Base-by-base conservation (phyloP, 768 basidiomycete species). In the Suillus tomentosus region DNA sequence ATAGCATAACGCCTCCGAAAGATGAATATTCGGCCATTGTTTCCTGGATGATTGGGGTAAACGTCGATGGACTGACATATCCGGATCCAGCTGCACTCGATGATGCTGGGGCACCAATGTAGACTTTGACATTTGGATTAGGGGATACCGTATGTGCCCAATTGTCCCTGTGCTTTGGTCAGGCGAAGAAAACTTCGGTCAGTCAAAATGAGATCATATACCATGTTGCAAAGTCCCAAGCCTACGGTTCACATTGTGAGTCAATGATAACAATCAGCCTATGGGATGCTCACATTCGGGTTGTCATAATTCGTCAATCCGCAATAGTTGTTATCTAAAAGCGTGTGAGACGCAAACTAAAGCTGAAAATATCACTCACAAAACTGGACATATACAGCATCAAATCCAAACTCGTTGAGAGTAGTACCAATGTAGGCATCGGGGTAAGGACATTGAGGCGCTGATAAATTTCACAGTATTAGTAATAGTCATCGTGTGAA, bases 371-470 rank as follows among this genome's bases (percentile, higher is more conserved):
- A 19, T 64, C 62, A 56, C 65, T 14, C 56, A 68, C 83, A 84
- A 72, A 84, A 83, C 66, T 84, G 83, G 27, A 84, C 84, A 48
- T 81, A 84, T 60, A 84, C 73, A 3, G 81, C 83, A 64, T 84
- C 83, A 62, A 84, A 84, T 1, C 68, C 73, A 36, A 81, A 80
- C 0, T 68, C 71, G 67, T 79, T 79, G 67, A 84, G 67, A 51
- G 80, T 78, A 1, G 77, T 69, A 7, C 81, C 79, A 5, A 84
- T 69, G 55, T 78, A 77, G 5, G 81, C 76, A 67, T 84, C 83
- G 0, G 83, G 84, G 70, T 72, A 84, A 7, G 81, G 80, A 67
- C 83, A 84, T 59, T 84, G 78, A 45, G 78, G 78, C 48, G 78
- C 78, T 68, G 31, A 51, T 71, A 64, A 13, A 14, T 40, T 47